Base-by-base conservation (phyloP, 2,329 filamentous ascomycete genomes). In the Drechslerella coelobrocha region DNA sequence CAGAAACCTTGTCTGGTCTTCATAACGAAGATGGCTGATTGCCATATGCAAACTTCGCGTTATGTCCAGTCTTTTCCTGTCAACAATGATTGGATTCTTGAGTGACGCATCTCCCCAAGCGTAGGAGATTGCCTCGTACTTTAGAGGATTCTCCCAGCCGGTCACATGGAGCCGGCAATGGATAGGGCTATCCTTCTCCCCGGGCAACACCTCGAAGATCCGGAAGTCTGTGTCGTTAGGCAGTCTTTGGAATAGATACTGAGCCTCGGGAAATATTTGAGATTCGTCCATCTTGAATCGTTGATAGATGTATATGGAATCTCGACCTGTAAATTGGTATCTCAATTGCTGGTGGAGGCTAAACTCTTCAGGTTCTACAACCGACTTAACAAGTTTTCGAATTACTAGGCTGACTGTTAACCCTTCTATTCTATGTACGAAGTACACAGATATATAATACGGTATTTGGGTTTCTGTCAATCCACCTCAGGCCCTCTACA, bases 121-220 rank as follows among this genome's bases (percentile, higher is more conserved):
- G 52, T 76, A 76, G 23, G 75, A 76, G 17, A 76, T 68, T 2
- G 75, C 75, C 61, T 76, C 75, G 50, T 76, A 76, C 24, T 52
- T 27, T 12, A 60, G 56, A 3, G 52, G 31, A 34, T 75, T 47
- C 9, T 53, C 52, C 69, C 68, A 74, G 17, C 72, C 39, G 41
- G 56, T 71, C 45, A 31, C 48, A 57, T 68, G 66, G 31, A 75
- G 56, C 29, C 61, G 56, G 50, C 60, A 68, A 43, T 68, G 61
- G 27, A 74, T 72, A 14, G 57, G 57, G 39, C 66, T 71, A 17
- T 52, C 66, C n/a, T 61, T 56, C 50, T 71, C 54, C 5, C 72
- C 72, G 8, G 65, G 72, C 17, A 72, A 54, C 53, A 75, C 47
- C 50, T 74, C 73, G n/a, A 68, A 41, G 19, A 75, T 62, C 31